Evolutionary conservation across 805 yeast genomes (phyloP), one percentile per base, ranked within the genome.

Genomic region (Hanseniaspora pseudoguilliermondii): DNA sequence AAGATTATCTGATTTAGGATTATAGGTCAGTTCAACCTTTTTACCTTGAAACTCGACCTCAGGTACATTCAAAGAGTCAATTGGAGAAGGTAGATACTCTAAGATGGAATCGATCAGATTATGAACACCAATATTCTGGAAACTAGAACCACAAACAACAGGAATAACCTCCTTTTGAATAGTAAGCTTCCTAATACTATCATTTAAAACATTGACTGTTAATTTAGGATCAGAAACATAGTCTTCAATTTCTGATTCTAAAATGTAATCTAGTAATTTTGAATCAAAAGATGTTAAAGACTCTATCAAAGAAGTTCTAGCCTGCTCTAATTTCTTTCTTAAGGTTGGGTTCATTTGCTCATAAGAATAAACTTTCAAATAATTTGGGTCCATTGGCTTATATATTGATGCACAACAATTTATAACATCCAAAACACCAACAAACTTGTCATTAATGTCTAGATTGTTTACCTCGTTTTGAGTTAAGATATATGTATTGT

Each of bases 71-170:
- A 65, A 65, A 0, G 76, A 73, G 59, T 89, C 89, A 2, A 76
- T 60, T 1, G 97, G 97, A 1, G 89, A 81, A 0, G 98, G 97
- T 18, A 93, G 70, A 62, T 78, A 93, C 55, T 78, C 77, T 1
- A 81, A 77, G 13, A 90, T 77, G 0, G 95, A 90, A 68, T 91
- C 97, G 69, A 93, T 69, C 49, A 93, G 71, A 1, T 97, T 96
- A 66, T 93, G 97, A 2, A 93, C 95, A 27, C 98, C 98, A 47
- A 91, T 85, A 66, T 91, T 91, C 61, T 76, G 78, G 69, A 91
- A 93, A 55, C 96, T 85, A 1, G 97, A 86, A 13, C 98, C 98
- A 68, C 97, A 89, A 39, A 90, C 69, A 0, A 93, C 86, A 0
- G 98, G 97, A 0, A 83, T 77, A 1, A 86, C 74, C 40, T 71